phyloP scores from a whole-genome alignment of 768 basidiomycete genomes.

The Kwoniella dejecticola region DNA sequence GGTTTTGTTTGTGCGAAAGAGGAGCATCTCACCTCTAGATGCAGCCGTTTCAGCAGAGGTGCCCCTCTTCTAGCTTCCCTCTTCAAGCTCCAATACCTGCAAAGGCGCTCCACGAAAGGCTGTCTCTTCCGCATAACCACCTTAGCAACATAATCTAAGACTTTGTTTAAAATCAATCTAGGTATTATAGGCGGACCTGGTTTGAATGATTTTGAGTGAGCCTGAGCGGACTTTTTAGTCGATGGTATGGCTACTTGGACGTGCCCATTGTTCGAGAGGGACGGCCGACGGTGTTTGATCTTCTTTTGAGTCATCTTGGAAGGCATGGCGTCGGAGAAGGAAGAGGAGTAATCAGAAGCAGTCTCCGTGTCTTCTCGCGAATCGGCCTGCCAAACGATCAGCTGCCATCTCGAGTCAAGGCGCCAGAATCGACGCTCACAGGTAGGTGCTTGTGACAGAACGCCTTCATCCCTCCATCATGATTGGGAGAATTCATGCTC shows the following conservation, averaged over 20 bases:
- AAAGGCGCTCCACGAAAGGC: conserved; percentile 75
- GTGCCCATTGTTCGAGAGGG: background rate
- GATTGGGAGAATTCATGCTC: conserved; percentile 53
- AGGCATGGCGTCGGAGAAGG: conserved; percentile 6
- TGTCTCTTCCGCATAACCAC: conserved; percentile 72
- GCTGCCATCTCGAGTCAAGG: background rate
- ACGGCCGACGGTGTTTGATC: conserved; percentile 8
- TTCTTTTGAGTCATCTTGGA: conserved; percentile 34
- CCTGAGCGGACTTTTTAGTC: conserved; percentile 76
- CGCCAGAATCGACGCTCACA: conserved; percentile 60
- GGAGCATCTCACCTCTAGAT: conserved; percentile 67
- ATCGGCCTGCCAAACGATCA: conserved; percentile 13
- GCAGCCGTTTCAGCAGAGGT: conserved; percentile 85
- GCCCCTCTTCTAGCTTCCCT: conserved; percentile 90
- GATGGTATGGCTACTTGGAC: conserved; percentile 20
- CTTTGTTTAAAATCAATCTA: conserved; percentile 74
- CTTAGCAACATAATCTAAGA: conserved; percentile 71
- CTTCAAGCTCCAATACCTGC: conserved; percentile 96
- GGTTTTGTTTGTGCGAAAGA: background rate
- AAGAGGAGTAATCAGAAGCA: conserved; percentile 37
- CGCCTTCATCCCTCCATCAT: conserved; percentile 62
- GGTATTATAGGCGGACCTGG: conserved; percentile 92
- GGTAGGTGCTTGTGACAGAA: conserved; percentile 91
- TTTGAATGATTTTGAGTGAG: conserved; percentile 88
- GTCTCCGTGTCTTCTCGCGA: conserved; percentile 56